Evolutionary conservation across 75 land plant species (phyloP).

Genomic region (Pinus tabuliformis): DNA sequence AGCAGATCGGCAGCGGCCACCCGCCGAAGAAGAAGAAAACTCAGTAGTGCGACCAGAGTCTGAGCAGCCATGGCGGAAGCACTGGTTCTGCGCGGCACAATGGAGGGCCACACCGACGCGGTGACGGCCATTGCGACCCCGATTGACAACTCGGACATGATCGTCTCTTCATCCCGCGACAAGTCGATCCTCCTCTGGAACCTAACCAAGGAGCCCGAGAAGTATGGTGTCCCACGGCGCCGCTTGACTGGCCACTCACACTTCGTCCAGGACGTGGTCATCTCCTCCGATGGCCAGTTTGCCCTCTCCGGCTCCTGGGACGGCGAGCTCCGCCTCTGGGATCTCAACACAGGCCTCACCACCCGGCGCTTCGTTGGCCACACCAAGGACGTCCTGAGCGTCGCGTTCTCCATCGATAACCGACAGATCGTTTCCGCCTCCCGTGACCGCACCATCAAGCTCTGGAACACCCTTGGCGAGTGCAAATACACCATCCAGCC

Average conservation of each 20-base stretch:
- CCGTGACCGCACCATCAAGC: constrained; percentile 75
- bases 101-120: constrained; percentile 82
- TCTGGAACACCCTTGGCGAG: constrained; percentile 91
- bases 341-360: constrained; percentile 51
- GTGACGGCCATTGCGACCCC: constrained; percentile 91
- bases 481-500: constrained; percentile 79
- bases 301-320: constrained; percentile 84
- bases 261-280: constrained; percentile 83
- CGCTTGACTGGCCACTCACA: constrained; percentile 59
- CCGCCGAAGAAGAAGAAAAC: no score
- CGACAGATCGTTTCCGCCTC: constrained; percentile 82
- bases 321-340: constrained; percentile 86
- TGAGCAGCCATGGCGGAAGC: constrained; percentile 54
- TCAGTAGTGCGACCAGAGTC: no score
- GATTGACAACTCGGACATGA: constrained; percentile 80
- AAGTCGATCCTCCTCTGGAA: constrained; percentile 75
- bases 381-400: constrained; percentile 72
- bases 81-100: constrained; percentile 48
- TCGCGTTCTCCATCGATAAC: constrained; percentile 58
- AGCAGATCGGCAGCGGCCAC: no score
- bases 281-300: constrained; percentile 88
- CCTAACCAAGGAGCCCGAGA: constrained; percentile 46
- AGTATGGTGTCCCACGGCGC: constrained; percentile 44
- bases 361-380: constrained; percentile 80
- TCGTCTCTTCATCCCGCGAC: constrained; percentile 89